phyloP scores from a whole-genome alignment of 2,329 filamentous ascomycete genomes.

The Lithohypha guttulata region DNA sequence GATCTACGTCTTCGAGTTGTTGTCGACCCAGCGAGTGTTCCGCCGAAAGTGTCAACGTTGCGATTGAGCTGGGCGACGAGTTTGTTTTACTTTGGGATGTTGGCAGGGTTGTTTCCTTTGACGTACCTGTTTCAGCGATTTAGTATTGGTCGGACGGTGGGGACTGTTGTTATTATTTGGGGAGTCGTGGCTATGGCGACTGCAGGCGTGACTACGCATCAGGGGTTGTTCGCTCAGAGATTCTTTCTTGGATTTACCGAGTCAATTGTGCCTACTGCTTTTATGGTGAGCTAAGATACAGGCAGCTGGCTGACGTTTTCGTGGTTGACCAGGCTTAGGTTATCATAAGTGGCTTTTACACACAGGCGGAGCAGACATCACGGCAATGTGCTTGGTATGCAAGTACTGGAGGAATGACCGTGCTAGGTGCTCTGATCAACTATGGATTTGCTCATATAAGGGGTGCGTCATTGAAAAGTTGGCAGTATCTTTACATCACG shows the following conservation, averaged over 20 bases:
- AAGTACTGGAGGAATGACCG: slow-evolving; percentile 45
- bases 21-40: slow-evolving; percentile 37
- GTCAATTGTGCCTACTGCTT: slow-evolving; percentile 53
- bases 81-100: slow-evolving; percentile 55
- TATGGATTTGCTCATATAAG: slow-evolving; percentile 57
- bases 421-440: slow-evolving; percentile 54
- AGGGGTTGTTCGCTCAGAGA: slow-evolving; percentile 55
- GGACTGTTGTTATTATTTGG: slow-evolving; percentile 55
- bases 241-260: slow-evolving; percentile 55
- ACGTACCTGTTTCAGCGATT: slow-evolving; percentile 60
- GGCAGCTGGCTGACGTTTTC: too few relatives aligned
- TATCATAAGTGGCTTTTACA: slow-evolving; percentile 53
- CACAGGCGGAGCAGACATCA: slow-evolving; percentile 52
- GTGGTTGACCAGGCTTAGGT: too few relatives aligned
- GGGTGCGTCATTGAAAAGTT: slow-evolving; percentile 44
- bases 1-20: slow-evolving; percentile 51
- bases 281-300: too few relatives aligned
- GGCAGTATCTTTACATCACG: slow-evolving; percentile 63
- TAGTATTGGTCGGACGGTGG: slow-evolving; percentile 53
- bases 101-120: slow-evolving; percentile 63
- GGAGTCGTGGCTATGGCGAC: slow-evolving; percentile 57
- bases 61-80: slow-evolving; percentile 67
- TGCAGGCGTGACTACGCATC: slow-evolving; percentile 52
- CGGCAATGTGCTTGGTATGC: slow-evolving; percentile 61
- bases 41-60: slow-evolving; percentile 52